Percentiles rank a stretch among this genome's conserved stretches.
These are phyloP conservation scores for Blastomyces silverae DNA, from an alignment of 2,329 filamentous ascomycete species.

Conservation along the genomic window DNA sequence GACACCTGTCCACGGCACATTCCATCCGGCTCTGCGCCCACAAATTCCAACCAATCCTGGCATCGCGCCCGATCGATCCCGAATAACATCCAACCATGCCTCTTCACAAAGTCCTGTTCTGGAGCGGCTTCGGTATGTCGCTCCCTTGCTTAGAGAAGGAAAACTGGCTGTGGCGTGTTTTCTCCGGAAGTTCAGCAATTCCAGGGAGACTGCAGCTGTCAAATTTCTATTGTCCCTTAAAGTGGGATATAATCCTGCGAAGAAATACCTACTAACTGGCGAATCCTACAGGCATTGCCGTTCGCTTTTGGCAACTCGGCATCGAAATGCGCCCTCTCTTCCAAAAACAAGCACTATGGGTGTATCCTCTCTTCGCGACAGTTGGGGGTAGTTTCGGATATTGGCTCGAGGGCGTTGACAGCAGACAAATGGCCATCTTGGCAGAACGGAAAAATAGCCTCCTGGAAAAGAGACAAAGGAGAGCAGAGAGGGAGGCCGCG, in stretches of 20 bases:
- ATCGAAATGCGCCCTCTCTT: conserved; percentile 98
- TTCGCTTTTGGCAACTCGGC: conserved; percentile 92
- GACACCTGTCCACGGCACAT: background rate
- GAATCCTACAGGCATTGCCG: conserved; percentile 64
- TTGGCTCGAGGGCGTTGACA: conserved; percentile 88
- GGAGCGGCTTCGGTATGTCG: conserved; percentile 71
- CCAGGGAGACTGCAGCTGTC: background rate
- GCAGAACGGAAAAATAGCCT: conserved; percentile 70
- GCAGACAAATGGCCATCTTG: conserved; percentile 69
- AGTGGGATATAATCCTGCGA: background rate
- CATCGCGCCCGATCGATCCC: conserved; percentile 19
- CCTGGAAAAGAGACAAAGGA: conserved; percentile 81
- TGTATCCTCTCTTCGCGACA: conserved; percentile 80
- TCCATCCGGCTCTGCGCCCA: background rate
- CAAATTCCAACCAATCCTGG: background rate
- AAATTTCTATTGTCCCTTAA: background rate
- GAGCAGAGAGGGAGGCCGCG: conserved; percentile 58
- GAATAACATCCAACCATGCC: conserved; percentile 32
- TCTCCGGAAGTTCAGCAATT: background rate
- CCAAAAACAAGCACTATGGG: conserved; percentile 75
- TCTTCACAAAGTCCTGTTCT: conserved; percentile 49
- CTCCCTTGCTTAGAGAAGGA: conserved; percentile 13
- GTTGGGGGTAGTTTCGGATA: conserved; percentile 91
- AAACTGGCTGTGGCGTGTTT: background rate
- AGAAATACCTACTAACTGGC: conserved; percentile 1